Conservation (phyloP, 2,329 filamentous ascomycete genomes). For the Epichloe amarillans region DNA sequence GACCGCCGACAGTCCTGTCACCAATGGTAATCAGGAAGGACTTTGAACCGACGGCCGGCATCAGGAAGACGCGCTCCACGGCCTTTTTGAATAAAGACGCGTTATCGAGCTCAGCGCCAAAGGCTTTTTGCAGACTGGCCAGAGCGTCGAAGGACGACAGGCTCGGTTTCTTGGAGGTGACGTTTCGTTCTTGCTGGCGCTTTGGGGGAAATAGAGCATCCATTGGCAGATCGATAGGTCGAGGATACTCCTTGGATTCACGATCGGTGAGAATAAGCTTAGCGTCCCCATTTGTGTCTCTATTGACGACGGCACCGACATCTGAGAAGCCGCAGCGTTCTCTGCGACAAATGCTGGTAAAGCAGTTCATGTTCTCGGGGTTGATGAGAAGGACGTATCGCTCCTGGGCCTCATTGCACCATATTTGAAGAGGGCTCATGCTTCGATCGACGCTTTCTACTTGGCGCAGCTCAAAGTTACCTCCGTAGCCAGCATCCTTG, state of each 20-base stretch:
- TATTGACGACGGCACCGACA: conserved; percentile 62
- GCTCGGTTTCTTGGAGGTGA: conserved; percentile 53
- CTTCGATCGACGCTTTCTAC: conserved; percentile 79
- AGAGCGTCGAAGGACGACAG: conserved; percentile 60
- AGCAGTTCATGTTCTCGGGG: conserved; percentile 66
- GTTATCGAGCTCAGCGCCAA: conserved; percentile 39
- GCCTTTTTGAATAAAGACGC: conserved; percentile 48
- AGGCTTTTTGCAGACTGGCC: conserved; percentile 50
- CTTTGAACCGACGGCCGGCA: conserved; percentile 92
- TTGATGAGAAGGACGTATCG: conserved; percentile 88
- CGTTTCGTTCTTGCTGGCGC: conserved; percentile 64
- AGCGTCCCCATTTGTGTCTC: conserved; percentile 48
- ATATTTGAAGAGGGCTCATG: conserved; percentile 94
- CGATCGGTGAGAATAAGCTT: conserved; percentile 71
- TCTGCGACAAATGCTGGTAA: conserved; percentile 53
- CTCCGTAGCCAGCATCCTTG: conserved; percentile 82
- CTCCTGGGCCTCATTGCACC: conserved; percentile 96
- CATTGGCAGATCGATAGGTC: conserved; percentile 82
- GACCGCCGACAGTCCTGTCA: conserved; percentile 79
- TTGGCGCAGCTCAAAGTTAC: conserved; percentile 86
- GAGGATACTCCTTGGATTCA: conserved; percentile 59
- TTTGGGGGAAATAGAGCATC: conserved; percentile 77
- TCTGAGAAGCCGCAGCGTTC: conserved; percentile 90
- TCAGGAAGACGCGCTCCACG: conserved; percentile 63
- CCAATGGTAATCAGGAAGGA: conserved; percentile 95